Evolutionary conservation across 495 filamentous ascomycete genomes (phyloP), one percentile per base, ranked within the genome.

Genomic region (Trichoderma virens): DNA sequence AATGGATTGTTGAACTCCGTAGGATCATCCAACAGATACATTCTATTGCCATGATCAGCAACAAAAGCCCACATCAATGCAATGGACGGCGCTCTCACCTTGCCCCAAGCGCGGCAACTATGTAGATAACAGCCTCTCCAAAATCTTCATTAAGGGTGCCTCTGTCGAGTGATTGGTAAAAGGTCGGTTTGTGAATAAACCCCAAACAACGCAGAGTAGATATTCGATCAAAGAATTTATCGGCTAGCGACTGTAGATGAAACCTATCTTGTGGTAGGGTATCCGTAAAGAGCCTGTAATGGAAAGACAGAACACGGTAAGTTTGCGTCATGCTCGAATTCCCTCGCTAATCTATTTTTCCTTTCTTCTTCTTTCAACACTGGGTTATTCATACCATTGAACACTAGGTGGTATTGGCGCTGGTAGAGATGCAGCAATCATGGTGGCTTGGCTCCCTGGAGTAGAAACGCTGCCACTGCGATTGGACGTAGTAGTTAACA

Each of bases 101-200:
- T 20, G 68, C 73, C 59, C 75, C 75, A 4, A 77, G 35, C 4
- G 75, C 73, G 61, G 72, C 74, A 13, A 75, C 70, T 23, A 74
- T 69, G 62, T 72, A 65, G 5, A 77, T 60, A 3, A 77, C 64
- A n/a, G 73, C 70, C 62, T 69, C 59, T 8, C 63, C 67, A 5
- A 69, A 62, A 30, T 60, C 56, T 14, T 59, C 67, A 2, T 65
- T 61, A 0, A 67, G 59, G 0, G 62, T 45, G 13, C 72, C 70
- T 28, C 67, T 67, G 63, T 75, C 75, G 30, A 77, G 41, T 23
- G 62, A 65, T 30, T 67, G 72, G 1, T 72, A 62, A 27, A 77
- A 75, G 5, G 73, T 71, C 2, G 75, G 75, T 41, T 70, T 70
- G 32, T 77, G 73, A 9, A 75, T 72, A 27, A 77, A 77, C 2